Base-by-base conservation (phyloP, 495 filamentous ascomycete species). In the Cercophora scortea region DNA sequence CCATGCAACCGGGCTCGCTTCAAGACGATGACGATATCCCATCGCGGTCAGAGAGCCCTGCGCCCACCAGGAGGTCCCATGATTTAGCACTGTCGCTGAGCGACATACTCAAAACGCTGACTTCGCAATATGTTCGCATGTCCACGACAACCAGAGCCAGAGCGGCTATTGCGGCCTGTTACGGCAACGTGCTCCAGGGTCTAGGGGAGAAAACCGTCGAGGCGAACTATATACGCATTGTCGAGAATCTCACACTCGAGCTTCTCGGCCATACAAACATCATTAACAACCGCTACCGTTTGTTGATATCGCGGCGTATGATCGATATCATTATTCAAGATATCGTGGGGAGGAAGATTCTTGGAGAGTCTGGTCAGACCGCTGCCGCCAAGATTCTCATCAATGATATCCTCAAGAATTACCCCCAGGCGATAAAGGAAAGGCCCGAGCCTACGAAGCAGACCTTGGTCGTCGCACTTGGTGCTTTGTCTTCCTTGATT, bases 351-450 rank as follows among this genome's bases (percentile, higher is more conserved):
- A 79, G 79, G 43, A 81, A 83, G 56, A 82, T 96, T 48, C 79
- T 99, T 4, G 88, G 90, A 3, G 93, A 97, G 63, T 85, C 87
- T 19, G 91, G 89, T 6, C 90, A 94, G 55, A 73, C 88, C 45
- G 83, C 82, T 58, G 90, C 89, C 33, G 87, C 90, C 6, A 89
- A 82, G 55, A 82, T 79, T 55, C 71, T 99, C 45, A 79, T 96
- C 59, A 96, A 95, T 62, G 83, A 88, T 53, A 76, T 95, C 42
- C 78, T 97, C 42, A 97, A 94, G 66, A 93, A 97, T 60, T 97
- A 93, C 47, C 94, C 93, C 2, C 89, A 95, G 63, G 87, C 87
- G 11, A 71, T 97, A 45, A 94, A 95, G 65, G 93, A 99, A 59
- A 82, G 86, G 44, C 82, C 89, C 1, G 92, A 96, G 58, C 93